Evolutionary conservation across 306 rosid species (phyloP), one percentile per base, ranked within the genome.

Genomic region (Carpinus viminea): DNA sequence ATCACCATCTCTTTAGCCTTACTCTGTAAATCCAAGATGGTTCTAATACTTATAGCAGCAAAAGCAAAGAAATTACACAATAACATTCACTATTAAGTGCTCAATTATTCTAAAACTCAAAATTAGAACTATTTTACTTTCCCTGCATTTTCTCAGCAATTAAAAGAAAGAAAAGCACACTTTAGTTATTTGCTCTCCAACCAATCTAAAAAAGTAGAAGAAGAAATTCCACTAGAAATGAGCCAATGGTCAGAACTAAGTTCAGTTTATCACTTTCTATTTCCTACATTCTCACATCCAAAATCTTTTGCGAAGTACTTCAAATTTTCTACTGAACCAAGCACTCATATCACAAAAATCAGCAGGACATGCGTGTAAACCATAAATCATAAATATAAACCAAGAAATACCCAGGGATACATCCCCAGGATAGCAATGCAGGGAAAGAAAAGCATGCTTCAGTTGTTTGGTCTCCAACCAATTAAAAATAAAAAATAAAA

Each of bases 1-100:
- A 84, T 80, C 83, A 93, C 98, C 99, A 95, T 95, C 86, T 95
- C 99, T 85, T 93, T 95, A 70, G 99, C 98, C 87, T 95, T 95
- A 81, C 97, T 86, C 99, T 95, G 96, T 69, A 87, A 77, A 84
- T 68, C 79, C 72, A 81, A 74, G 57, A 80, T 78, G 47, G 47
- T 54, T 61, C 79, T 76, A 70, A 64, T 66, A 55, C 24, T 70
- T 75, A 65, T 76, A 80, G 60, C 78, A 68, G 74, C 70, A 53
- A 56, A 53, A 76, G 54, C 13, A 47, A 73, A 61, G 70, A 74
- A 7, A 54, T 11, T 41, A 17, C 31, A 52, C 4, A 46, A 4
- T 16, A 56, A 6, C 16, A 66, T 2, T 16, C 0, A 38, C 38
- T 47, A 53, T 11, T 18, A 75, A 61, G 71, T 21, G 50, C 61